phyloP scores from a whole-genome alignment of 306 rosid species.

The Rosa multiflora region DNA sequence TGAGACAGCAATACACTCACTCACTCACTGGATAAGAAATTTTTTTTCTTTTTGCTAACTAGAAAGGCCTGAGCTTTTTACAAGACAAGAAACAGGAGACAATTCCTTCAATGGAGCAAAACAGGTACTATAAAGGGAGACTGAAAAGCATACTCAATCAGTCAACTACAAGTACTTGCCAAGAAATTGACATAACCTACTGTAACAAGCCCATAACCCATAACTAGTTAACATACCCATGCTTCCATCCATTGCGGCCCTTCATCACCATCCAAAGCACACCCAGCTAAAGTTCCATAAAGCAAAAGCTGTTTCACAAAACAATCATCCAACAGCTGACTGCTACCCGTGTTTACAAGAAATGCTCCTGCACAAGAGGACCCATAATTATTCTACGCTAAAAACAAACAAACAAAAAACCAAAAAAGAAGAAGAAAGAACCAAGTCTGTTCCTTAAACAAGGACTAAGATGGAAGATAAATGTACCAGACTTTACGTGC shows the following conservation, averaged over 20 bases:
- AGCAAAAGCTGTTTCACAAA: constrained; percentile 93
- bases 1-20: not conserved
- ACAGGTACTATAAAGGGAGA: not conserved
- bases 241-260: constrained; percentile 99
- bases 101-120: not conserved
- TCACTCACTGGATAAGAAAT: not conserved
- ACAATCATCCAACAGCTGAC: constrained; percentile 86
- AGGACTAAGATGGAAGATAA: constrained; percentile 9
- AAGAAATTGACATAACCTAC: constrained; percentile 8
- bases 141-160: constrained; percentile 18
- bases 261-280: constrained; percentile 99
- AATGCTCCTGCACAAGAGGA: constrained; percentile 70
- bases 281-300: constrained; percentile 95
- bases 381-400: constrained; percentile 11
- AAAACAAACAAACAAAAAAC: constrained; percentile 2
- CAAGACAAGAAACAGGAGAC: not conserved
- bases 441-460: constrained; percentile 12
- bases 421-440: not conserved
- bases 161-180: constrained; percentile 12
- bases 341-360: constrained; percentile 82
- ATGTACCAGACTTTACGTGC: constrained; percentile 83
- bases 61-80: not conserved
- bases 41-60: not conserved
- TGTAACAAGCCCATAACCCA: constrained; percentile 12
- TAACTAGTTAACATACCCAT: constrained; percentile 64